These are phyloP conservation scores for Phlebiopsis flavidoalba DNA, from an alignment of 768 basidiomycete species.

Conservation along the genomic window DNA sequence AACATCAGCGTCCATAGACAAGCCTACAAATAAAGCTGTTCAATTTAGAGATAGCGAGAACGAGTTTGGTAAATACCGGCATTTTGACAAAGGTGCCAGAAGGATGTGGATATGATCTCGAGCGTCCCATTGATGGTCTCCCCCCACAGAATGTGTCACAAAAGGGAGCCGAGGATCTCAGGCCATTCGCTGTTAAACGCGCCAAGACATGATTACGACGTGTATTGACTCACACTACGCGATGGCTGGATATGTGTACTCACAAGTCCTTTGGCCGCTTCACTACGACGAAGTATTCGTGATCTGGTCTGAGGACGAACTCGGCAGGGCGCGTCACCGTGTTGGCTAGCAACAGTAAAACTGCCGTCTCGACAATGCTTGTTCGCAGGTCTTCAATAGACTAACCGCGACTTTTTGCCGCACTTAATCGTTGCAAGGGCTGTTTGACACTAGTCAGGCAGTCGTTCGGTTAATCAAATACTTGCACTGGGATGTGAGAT, in stretches of 20 bases:
- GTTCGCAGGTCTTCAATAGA: conserved; percentile 83
- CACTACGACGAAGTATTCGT: conserved; percentile 25
- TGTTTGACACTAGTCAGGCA: conserved; percentile 55
- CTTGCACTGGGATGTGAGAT: neutral
- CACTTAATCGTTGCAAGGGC: conserved; percentile 70
- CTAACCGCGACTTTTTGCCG: conserved; percentile 64
- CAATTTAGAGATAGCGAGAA: neutral
- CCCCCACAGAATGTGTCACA: conserved; percentile 54
- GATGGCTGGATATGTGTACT: no score
- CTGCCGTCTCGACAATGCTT: conserved; percentile 76
- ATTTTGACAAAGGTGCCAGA: conserved; percentile 74
- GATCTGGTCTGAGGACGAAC: conserved; percentile 28
- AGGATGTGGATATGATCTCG: conserved; percentile 40
- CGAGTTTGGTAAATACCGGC: conserved; percentile 26
- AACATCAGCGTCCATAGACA: conserved; percentile 69
- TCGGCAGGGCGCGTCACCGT: conserved; percentile 13
- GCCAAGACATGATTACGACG: neutral
- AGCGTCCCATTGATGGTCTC: conserved; percentile 32
- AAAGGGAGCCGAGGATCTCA: conserved; percentile 27
- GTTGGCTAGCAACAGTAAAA: conserved; percentile 26
- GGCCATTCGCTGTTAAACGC: conserved; percentile 18
- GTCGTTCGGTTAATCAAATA: neutral
- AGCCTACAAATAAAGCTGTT: conserved; percentile 39
- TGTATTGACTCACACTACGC: neutral
- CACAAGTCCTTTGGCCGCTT: conserved; percentile 18